Conservation (phyloP, 1,284 basidiomycete species). For the Irpex sp. region DNA sequence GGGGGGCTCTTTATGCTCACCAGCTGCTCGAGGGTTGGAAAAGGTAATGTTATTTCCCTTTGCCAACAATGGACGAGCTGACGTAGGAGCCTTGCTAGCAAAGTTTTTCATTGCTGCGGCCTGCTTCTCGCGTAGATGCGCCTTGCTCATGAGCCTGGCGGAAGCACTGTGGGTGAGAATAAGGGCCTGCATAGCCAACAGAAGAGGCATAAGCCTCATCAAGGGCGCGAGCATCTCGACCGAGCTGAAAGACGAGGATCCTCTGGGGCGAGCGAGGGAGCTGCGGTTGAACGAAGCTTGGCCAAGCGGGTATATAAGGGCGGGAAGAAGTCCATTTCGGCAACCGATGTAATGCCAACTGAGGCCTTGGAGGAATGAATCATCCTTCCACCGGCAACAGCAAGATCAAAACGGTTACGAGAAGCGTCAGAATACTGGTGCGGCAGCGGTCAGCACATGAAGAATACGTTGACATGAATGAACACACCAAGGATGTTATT, state of each 20-base stretch:
- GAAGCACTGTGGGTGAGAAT: background rate
- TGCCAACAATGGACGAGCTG: background rate
- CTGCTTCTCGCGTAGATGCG: slow-evolving; percentile 23
- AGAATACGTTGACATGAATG: background rate
- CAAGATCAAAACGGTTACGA: background rate
- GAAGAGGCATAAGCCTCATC: background rate
- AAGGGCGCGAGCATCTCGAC: background rate
- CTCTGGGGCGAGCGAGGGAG: background rate
- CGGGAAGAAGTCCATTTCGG: background rate
- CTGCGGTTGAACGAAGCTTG: background rate
- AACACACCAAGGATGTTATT: background rate
- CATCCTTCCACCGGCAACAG: background rate
- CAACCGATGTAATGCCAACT: background rate
- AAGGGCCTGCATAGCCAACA: background rate
- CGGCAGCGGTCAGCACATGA: background rate
- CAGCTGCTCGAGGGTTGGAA: slow-evolving; percentile 59
- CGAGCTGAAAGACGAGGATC: background rate
- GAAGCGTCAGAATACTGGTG: background rate
- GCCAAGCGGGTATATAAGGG: background rate
- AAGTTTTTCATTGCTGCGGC: slow-evolving; percentile 22
- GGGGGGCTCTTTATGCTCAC: slow-evolving; percentile 31
- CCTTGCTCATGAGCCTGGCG: slow-evolving; percentile 17
- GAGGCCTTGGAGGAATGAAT: background rate
- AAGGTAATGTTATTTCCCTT: slow-evolving; percentile 63
- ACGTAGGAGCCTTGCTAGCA: slow-evolving; percentile 11